Evolutionary conservation across 108 stramenopile genomes (phyloP), one percentile per base, ranked within the genome.

Genomic region (Aureococcus anophagefferens): DNA sequence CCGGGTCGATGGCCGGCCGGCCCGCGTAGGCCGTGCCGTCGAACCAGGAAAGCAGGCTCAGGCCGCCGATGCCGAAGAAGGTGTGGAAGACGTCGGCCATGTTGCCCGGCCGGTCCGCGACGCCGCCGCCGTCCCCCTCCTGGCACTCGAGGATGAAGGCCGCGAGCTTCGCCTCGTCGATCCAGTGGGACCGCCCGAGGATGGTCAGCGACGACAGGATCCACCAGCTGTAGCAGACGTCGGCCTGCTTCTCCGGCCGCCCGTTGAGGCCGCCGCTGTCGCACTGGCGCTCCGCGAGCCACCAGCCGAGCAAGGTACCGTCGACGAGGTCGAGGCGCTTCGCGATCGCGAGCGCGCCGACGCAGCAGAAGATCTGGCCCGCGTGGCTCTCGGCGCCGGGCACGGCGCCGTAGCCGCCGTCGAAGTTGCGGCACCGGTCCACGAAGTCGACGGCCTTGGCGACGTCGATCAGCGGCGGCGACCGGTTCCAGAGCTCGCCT

Each of bases 181-280:
- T 97, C 93, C 94, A 98, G 65, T 86, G 80, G n/a, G 89, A 88
- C 74, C 89, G 76, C 29, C 94, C 97, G 35, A 98, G 73, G 32
- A 99, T 98, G n/a, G 79, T 84, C 63, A 99, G 76, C 15, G 85
- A 85, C 30, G 87, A 87, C 31, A 99, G 78, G 71, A 96, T 96
- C 98, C 98, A 99, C 96, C 96, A 99, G 36, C 89, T 91, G 82
- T 99, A 99, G 75, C 98, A 99, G 3, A 99, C 98, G 78, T 99
- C 98, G 0, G 96, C 94, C 71, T 98, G 96, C 80, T 99, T 98
- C 77, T 98, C 98, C 0, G 96, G 96, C 34, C 98, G 79, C 7
- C 98, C 98, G 79, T 99, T 99, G 30, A 87, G 75, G 21, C 85
- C 86, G 7, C 98, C 98, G n/a, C 88, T 89, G 78, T 98, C 98